Evolutionary conservation across 306 rosid species (phyloP).

Genomic region (Nissolia schottii): DNA sequence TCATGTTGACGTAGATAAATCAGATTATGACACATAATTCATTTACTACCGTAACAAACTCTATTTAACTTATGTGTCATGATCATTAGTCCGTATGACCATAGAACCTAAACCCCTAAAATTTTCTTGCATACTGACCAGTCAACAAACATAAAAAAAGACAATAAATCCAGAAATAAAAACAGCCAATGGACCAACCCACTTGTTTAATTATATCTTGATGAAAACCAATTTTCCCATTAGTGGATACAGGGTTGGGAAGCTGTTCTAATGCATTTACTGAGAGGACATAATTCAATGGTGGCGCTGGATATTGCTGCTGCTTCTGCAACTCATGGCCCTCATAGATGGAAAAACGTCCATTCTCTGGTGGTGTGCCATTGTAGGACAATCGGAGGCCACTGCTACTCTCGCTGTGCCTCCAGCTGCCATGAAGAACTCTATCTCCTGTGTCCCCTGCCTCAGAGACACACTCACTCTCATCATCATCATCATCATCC

Average conservation of each 20-base stretch:
- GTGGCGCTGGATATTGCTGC: constrained; percentile 1
- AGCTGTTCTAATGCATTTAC: constrained; percentile 24
- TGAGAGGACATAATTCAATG: not conserved
- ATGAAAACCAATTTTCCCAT: constrained; percentile 12
- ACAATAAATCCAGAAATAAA: not conserved
- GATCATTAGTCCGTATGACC: too few species aligned
- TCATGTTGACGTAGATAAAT: too few species aligned
- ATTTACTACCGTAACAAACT: too few species aligned
- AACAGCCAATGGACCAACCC: constrained; percentile 3
- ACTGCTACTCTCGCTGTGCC: constrained; percentile 31
- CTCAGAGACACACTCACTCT: constrained; percentile 44
- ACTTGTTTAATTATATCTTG: constrained; percentile 36
- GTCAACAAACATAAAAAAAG: not conserved
- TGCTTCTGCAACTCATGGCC: constrained; percentile 8
- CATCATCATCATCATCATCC: constrained; percentile 28
- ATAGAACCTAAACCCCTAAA: too few species aligned
- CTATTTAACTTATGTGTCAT: too few species aligned
- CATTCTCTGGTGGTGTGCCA: constrained; percentile 25
- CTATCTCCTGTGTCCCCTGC: constrained; percentile 70
- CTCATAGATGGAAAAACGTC: constrained; percentile 26
- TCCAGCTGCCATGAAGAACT: constrained; percentile 42
- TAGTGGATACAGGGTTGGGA: constrained; percentile 22
- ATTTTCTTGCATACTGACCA: too few species aligned
- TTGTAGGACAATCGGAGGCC: constrained; percentile 23
- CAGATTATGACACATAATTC: too few species aligned